A percentile compares a stretch with the other conserved stretches of the same genome.
Evolutionary conservation across 495 filamentous ascomycete genomes (phyloP).

Genomic region (Penicillium ochrochloron): DNA sequence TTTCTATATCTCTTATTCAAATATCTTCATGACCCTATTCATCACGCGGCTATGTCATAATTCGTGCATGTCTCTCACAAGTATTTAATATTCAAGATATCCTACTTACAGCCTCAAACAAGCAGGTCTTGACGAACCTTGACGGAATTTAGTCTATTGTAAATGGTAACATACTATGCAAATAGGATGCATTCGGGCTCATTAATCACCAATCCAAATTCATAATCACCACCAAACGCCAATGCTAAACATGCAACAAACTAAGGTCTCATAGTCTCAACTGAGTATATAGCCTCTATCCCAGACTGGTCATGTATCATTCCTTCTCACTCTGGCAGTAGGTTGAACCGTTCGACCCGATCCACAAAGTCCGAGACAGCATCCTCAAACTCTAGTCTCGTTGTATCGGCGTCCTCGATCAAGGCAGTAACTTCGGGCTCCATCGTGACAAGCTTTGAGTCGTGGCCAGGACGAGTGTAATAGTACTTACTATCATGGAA

Average conservation of each 20-base stretch:
- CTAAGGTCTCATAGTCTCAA: background rate
- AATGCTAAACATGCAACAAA: constrained; percentile 25
- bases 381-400: constrained; percentile 24
- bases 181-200: background rate
- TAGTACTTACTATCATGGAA: constrained; percentile 45
- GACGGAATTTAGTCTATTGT: background rate
- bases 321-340: constrained; percentile 19
- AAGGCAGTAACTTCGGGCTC: constrained; percentile 28
- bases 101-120: constrained; percentile 10
- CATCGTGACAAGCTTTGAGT: constrained; percentile 39
- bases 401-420: constrained; percentile 28
- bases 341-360: constrained; percentile 26
- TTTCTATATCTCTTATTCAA: constrained; percentile 6
- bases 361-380: constrained; percentile 27
- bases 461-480: constrained; percentile 44
- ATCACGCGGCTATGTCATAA: constrained; percentile 11
- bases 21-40: constrained; percentile 5
- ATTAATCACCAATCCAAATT: background rate
- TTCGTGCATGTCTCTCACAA: constrained; percentile 17
- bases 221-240: constrained; percentile 16
- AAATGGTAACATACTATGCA: background rate
- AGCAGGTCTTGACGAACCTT: constrained; percentile 24
- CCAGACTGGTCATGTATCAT: background rate
- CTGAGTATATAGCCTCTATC: constrained; percentile 4
- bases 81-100: background rate